Evolutionary conservation across 2,329 filamentous ascomycete species (phyloP), one percentile per base, ranked within the genome.

Genomic region (Akanthomyces uredinophilus): DNA sequence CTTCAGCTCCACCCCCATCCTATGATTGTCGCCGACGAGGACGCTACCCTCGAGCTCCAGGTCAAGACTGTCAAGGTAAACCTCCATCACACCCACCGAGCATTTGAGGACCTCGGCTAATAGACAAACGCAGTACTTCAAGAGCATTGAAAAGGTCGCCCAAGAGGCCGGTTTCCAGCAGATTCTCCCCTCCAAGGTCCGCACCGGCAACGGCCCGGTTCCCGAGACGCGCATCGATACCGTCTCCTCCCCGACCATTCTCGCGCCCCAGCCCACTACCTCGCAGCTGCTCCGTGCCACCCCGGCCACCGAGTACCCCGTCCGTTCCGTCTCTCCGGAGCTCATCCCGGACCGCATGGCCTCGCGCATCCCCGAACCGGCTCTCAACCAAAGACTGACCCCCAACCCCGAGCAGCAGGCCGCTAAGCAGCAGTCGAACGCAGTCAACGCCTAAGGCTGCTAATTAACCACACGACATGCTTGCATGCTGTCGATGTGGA

Each of bases 11-110:
- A 95, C 73, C 88, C 86, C 4, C 88, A 93, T 69, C 87, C 91
- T 59, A 86, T 95, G 81, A 87, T 95, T 66, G 90, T 94, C 11
- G 90, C 89, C 51, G 91, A 96, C 69, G 90, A 94, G 69, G 90
- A 94, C 70, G 87, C 88, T 18, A 91, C 88, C 1, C 77, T 89
- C 16, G 87, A 90, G 72, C 77, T 91, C 57, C 87, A 87, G 71
- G 87, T 90, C 65, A 90, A 90, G 78, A 90, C 88, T 0, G 88
- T 90, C 69, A 85, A 83, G 77, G 82, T 82, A 72, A 35, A 5
- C 32, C 4, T 35, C 13, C 24, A 18, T 32, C 7, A 4, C 7
- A 57, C 20, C 18, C 27, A n/a, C 16, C 18, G 7, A 22, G 16
- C 11, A 2, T 29, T 22, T 22, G 5, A 52, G 20, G 2, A n/a